Evolutionary conservation across 2,329 filamentous ascomycete species (phyloP).

Genomic region (Diaporthe citri): DNA sequence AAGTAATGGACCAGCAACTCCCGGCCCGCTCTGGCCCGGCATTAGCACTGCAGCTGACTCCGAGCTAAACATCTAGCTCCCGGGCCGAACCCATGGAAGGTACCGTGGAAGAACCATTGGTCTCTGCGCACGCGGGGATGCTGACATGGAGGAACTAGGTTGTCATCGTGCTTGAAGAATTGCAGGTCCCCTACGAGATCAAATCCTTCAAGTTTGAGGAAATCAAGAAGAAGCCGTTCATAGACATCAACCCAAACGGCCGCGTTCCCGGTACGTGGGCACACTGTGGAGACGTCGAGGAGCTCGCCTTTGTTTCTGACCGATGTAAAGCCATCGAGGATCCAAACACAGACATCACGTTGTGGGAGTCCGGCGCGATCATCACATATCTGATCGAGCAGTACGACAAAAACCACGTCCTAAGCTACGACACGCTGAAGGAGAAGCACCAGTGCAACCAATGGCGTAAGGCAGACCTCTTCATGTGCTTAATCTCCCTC

Average conservation of each 20-base stretch:
- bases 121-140: background rate
- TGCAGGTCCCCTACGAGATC: slow-evolving; percentile 27
- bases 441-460: slow-evolving; percentile 53
- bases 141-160: background rate
- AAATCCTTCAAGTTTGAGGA: slow-evolving; percentile 19
- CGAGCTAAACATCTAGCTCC: background rate
- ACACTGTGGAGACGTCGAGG: slow-evolving; percentile 54
- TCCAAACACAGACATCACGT: slow-evolving; percentile 56
- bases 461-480: slow-evolving; percentile 10
- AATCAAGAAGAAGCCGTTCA: slow-evolving; percentile 33
- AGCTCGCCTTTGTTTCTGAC: slow-evolving; percentile 41
- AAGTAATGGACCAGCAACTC: background rate
- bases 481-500: background rate
- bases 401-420: slow-evolving; percentile 53
- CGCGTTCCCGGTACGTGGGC: slow-evolving; percentile 31
- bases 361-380: slow-evolving; percentile 61
- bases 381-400: slow-evolving; percentile 57
- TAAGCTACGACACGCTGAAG: slow-evolving; percentile 50
- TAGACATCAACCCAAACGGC: slow-evolving; percentile 34
- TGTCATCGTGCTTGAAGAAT: slow-evolving; percentile 20
- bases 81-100: slow-evolving; percentile 21
- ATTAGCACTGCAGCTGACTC: background rate
- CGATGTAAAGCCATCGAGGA: slow-evolving; percentile 51
- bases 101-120: background rate
- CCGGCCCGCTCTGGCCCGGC: too few relatives aligned